phyloP scores from a whole-genome alignment of 352 stramenopile genomes.

The Pythium oligandrum region DNA sequence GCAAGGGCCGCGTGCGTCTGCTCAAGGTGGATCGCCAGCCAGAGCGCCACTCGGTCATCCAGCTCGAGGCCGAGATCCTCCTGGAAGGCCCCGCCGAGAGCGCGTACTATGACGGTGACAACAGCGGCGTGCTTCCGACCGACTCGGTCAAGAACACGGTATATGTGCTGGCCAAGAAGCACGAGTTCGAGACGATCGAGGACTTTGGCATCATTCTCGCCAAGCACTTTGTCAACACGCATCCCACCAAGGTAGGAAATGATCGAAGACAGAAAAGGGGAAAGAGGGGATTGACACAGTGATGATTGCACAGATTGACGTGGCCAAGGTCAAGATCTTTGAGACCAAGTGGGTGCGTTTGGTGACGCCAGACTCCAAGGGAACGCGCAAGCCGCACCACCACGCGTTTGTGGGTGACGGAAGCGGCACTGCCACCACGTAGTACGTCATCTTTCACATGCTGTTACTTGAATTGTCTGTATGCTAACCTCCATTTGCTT shows the following conservation, averaged over 20 bases:
- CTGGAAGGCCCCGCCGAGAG: constrained; percentile 73
- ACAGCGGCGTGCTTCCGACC: constrained; percentile 77
- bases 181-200: constrained; percentile 84
- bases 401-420: constrained; percentile 70
- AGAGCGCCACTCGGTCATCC: constrained; percentile 69
- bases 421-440: constrained; percentile 48
- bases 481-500: not conserved
- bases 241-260: constrained; percentile 61
- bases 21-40: constrained; percentile 82
- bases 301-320: constrained; percentile 34
- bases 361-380: constrained; percentile 45
- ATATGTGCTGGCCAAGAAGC: constrained; percentile 84
- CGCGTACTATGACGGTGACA: constrained; percentile 84
- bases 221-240: constrained; percentile 83
- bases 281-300: not conserved
- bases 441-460: constrained; percentile 30
- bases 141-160: constrained; percentile 91
- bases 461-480: not conserved
- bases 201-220: constrained; percentile 84
- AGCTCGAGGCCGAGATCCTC: constrained; percentile 82
- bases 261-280: too few species aligned
- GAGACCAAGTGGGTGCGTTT: constrained; percentile 73
- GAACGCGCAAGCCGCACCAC: constrained; percentile 51
- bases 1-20: constrained; percentile 83
- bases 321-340: constrained; percentile 73